Base-by-base conservation (phyloP, 1,139 yeast species). In the Debaryomyces sp. region DNA sequence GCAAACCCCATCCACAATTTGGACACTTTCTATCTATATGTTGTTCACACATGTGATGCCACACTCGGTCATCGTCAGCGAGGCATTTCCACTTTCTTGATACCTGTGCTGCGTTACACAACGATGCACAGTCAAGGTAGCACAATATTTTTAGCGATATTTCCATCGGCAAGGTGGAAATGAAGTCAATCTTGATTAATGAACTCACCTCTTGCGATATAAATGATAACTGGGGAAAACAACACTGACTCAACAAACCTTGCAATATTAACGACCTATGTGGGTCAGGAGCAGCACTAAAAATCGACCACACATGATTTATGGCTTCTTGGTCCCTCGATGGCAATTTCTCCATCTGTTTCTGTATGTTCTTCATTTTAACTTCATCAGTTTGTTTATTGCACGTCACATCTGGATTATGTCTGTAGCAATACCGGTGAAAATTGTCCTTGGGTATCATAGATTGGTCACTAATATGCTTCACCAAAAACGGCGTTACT, bases 41-140 rank as follows among this genome's bases (percentile, higher is more conserved):
- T 67, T 94, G 99, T 66, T 91, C 97, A 66, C 99, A 94, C 94
- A 94, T 87, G 58, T 94, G 91, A 65, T 94, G 96, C 99, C 99
- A 94, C 6, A 94, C 98, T 46, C 96, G 73, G 62, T 94, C 98
- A 64, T 92, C 97, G 67, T 94, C 97, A 1, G 99, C 98, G 48
- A 94, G 72, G 46, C 75, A 73, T 61, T 89, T 85, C 99, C 99
- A 94, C 49, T 81, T 81, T 46, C 83, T 79, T 38, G 92, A 87
- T 3, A 94, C 99, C 67, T 87, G 96, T 0, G 98, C 96, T 0
- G 98, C 97, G 57, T 83, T 85, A 68, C 98, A 92, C 45, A 94
- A 77, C 21, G 97, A 89, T 44, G 85, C 87, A 65, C 98, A 92
- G 66, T 94, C 99, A 56, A 94, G 73, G 64, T 89, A 92, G 59